Evolutionary conservation across 139 green algal species (phyloP), one percentile per base, ranked within the genome.

Genomic region (Eudorina sp.): DNA sequence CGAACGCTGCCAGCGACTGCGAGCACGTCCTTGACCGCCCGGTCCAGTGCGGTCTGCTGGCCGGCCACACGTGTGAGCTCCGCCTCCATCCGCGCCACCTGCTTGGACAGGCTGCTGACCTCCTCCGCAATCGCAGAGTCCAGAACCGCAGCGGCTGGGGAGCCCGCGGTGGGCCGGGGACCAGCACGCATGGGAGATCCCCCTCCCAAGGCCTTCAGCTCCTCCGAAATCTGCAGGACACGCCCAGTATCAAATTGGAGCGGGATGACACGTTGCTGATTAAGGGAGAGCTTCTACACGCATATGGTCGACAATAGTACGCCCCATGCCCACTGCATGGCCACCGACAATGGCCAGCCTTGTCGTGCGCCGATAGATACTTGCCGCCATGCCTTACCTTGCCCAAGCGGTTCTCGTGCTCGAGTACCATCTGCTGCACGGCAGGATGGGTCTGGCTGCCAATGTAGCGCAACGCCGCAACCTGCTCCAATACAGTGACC

Each of bases 391-490:
- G n/a, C n/a, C n/a, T 25, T 55, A 89, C 53, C 55, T 78, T 34
- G n/a, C 87, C 53, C 53, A 92, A 74, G 46, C 83, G 62, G 58
- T 73, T 48, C 60, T 92, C 89, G 75, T 92, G 89, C 7, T 83
- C 31, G 62, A 92, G 31, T 75, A 92, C 60, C 89, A 92, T 92
- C 89, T 92, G 89, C 46, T 89, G 89, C 25, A 92, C 72, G 14
- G 89, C 89, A 9, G 89, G 89, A 66, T 92, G 89, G 29, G 83
- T 92, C 76, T 92, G 89, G n/a, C 70, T 87, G 55, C 89, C 89
- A 36, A 92, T 92, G 64, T 75, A 89, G 48, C 89, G 83, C 53
- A 92, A 75, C 66, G 83, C 64, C 6, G 89, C 89, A 16, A 92
- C 89, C 83, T 92, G 89, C 27, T 92, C 89, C 74, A 92, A 64